Base-by-base conservation (phyloP, 2,329 filamentous ascomycete genomes). In the Purpureocillium lavendulum region DNA sequence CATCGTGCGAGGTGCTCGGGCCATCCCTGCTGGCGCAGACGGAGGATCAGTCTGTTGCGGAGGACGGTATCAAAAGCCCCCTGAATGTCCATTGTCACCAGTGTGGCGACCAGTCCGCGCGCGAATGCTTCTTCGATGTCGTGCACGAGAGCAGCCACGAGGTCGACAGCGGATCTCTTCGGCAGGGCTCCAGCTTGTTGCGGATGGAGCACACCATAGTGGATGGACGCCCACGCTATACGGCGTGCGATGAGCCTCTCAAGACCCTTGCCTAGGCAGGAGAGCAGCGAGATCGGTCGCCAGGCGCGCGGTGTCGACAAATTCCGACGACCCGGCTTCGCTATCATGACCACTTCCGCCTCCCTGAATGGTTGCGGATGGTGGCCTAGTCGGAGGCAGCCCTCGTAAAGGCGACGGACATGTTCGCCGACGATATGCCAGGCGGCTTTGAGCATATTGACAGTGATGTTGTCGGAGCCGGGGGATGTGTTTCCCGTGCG, bases 401-500 rank as follows among this genome's bases (percentile, higher is more conserved):
- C 21, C 30, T 39, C 36, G 18, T 33, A 39, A 7, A 26, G 21
- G 21, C 30, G 17, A n/a, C 30, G 9, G 30, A 39, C 30, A 16
- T 33, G 30, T 15, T 29, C 15, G 15, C 30, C 38, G 18, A 46
- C 43, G 18, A 41, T 36, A 29, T 26, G 21, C 21, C 21, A 26
- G 21, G 21, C 21, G 5, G 21, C 21, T 26, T 26, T 26, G 21
- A 52, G 42, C 18, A 50, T 43, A 15, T 46, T 40, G 11, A 49
- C 44, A 13, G 43, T 50, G 30, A 50, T 49, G 10, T 45, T 42
- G 30, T 53, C 48, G 9, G 39, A 36, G 24, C 46, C 46, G 21
- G 45, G 50, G 2, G 47, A 48, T 15, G 42, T 51, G 30, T 49
- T 52, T 3, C 48, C 45, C 3, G 46, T 46, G 4, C 33, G 18